Percentiles rank a stretch among this genome's conserved stretches.
Conservation (phyloP, 2,329 filamentous ascomycete species). For the Exophiala xenobiotica region DNA sequence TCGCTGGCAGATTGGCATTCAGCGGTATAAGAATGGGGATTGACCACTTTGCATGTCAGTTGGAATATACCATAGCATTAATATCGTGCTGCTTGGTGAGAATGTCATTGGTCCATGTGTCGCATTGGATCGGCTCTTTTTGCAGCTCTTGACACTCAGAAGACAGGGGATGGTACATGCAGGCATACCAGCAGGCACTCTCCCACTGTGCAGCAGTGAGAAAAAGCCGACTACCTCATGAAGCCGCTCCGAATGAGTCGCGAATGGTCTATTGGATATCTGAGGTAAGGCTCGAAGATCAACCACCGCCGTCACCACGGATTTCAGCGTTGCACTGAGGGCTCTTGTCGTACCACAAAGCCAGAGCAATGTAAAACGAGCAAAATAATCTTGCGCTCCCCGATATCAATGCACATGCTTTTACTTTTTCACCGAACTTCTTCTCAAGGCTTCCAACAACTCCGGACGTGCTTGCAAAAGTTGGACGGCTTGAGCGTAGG, state of each 20-base stretch:
- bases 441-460: slow-evolving; percentile 79
- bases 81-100: slow-evolving; percentile 10
- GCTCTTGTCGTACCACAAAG: neutral
- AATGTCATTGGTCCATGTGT: slow-evolving; percentile 8
- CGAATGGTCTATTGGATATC: slow-evolving; percentile 16
- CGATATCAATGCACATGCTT: neutral
- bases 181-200: neutral
- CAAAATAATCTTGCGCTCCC: neutral
- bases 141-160: neutral
- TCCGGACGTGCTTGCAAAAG: slow-evolving; percentile 77
- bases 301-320: neutral
- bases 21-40: neutral
- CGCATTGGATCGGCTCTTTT: neutral
- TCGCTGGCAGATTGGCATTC: slow-evolving; percentile 1
- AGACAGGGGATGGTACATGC: neutral
- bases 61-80: slow-evolving; percentile 1
- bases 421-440: slow-evolving; percentile 65
- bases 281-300: slow-evolving; percentile 6
- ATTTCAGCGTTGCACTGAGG: neutral
- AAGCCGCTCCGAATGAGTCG: slow-evolving; percentile 1
- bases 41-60: neutral
- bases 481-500: slow-evolving; percentile 75
- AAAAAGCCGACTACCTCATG: slow-evolving; percentile 5
- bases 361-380: slow-evolving; percentile 1
- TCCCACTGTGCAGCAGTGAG: neutral